Evolutionary conservation across 805 yeast species (phyloP), one percentile per base, ranked within the genome.

Genomic region (Wickerhamiella australiensis): DNA sequence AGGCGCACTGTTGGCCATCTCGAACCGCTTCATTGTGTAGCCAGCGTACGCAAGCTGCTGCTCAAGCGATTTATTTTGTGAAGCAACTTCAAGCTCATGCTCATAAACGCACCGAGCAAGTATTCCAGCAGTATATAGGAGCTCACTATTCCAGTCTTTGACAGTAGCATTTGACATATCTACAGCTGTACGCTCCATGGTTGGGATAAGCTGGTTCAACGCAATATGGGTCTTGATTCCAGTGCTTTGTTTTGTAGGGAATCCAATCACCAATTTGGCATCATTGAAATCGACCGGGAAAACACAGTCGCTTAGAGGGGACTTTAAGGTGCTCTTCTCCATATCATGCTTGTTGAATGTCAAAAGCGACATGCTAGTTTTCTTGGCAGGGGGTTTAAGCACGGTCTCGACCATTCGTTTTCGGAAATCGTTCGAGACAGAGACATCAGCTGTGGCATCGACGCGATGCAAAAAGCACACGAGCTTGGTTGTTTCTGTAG

Each of bases 131-230:
- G 64, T 60, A 42, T 59, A 63, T 21, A 68, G 60, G 63, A 68
- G 58, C 46, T 66, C 61, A 26, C 58, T 52, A 52, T 68, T 68
- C 72, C 72, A 68, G 47, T 64, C 68, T 48, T 64, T 65, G 20
- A 68, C 71, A 47, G 58, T 61, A 6, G 62, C 57, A 47, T 68
- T 67, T 3, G 71, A 65, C 62, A 68, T 65, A 53, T 68, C 72
- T 0, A 67, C 61, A 1, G 69, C 69, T 0, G 71, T 67, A 5
- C 72, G 60, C 49, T 68, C 72, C 70, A 68, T 66, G 2, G 72
- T 68, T 2, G 72, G 72, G n/a, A 68, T 64, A 3, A 67, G 54
- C 52, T 65, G 69, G 42, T 64, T 67, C 42, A 67, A 46, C 1
- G 68, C 65, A 2, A 68, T 46, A 46, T 68, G 72, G 0, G 69